Percentiles rank a stretch among this genome's conserved stretches.
Evolutionary conservation across 2,329 filamentous ascomycete species (phyloP).

Genomic region (Fusarium annulatum): DNA sequence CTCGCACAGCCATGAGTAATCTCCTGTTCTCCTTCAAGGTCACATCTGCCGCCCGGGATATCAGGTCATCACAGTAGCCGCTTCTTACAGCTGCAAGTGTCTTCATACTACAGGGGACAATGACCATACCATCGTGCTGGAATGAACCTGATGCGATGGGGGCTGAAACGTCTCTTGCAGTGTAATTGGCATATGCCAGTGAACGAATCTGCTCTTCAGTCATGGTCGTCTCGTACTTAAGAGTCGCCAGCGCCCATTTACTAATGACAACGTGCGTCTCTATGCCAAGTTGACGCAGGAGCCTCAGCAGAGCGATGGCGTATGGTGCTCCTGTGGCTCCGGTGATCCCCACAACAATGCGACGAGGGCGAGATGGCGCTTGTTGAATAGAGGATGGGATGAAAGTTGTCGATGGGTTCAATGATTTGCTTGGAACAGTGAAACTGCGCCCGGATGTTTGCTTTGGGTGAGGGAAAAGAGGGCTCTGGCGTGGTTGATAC

Average conservation of each 20-base stretch:
- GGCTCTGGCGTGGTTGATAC: not conserved
- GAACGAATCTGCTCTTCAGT: slow-evolving; percentile 50
- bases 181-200: slow-evolving; percentile 53
- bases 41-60: not conserved
- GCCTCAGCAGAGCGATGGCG: slow-evolving; percentile 55
- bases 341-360: slow-evolving; percentile 62
- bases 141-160: slow-evolving; percentile 2
- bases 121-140: not conserved
- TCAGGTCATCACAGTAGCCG: not conserved
- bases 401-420: not conserved
- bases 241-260: slow-evolving; percentile 60
- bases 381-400: not conserved
- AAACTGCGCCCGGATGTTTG: not conserved
- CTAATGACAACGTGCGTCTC: slow-evolving; percentile 61
- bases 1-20: not conserved
- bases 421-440: not conserved
- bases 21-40: not conserved
- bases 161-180: slow-evolving; percentile 56
- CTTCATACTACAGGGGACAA: slow-evolving; percentile 4
- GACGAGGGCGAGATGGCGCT: not conserved
- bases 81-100: not conserved
- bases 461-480: too few species aligned
- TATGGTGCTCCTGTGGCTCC: slow-evolving; percentile 60
- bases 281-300: slow-evolving; percentile 55
- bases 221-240: slow-evolving; percentile 59